These are phyloP conservation scores for Phytophthora aleatoria DNA, from an alignment of 352 stramenopile genomes.

Conservation along the genomic window DNA sequence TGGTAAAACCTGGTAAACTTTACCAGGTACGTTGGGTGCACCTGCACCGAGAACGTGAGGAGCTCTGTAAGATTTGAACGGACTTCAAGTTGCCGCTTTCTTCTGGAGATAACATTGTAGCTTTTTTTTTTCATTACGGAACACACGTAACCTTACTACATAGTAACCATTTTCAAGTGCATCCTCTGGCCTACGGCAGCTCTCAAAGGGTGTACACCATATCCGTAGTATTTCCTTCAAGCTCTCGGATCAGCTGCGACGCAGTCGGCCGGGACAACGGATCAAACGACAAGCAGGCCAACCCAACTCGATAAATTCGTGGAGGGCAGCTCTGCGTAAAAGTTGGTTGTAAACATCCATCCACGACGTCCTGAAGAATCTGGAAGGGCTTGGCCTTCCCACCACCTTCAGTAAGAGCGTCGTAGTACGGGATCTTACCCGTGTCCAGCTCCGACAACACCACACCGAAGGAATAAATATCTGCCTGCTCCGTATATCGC, in stretches of 20 bases:
- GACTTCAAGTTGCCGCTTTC: too few species aligned
- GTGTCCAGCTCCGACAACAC: constrained; percentile 56
- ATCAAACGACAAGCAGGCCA: constrained; percentile 21
- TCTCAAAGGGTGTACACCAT: too few species aligned
- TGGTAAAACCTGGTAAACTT: too few species aligned
- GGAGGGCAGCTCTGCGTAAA: constrained; percentile 51
- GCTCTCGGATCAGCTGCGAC: constrained; percentile 24
- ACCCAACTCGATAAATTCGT: constrained; percentile 22
- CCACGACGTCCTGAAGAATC: constrained; percentile 49
- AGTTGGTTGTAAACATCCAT: constrained; percentile 43
- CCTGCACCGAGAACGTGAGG: too few species aligned
- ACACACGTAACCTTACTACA: too few species aligned
- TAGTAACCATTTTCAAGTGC: too few species aligned
- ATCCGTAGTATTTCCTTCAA: not conserved
- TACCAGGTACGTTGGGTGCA: too few species aligned
- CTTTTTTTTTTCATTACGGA: too few species aligned
- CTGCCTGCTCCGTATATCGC: constrained; percentile 58
- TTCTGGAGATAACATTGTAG: too few species aligned
- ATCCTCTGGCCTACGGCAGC: too few species aligned
- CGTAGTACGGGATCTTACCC: constrained; percentile 36
- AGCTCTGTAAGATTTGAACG: too few species aligned
- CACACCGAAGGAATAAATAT: constrained; percentile 77
- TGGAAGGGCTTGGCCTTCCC: constrained; percentile 41
- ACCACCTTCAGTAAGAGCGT: constrained; percentile 22
- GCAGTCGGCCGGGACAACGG: constrained; percentile 15